phyloP scores from a whole-genome alignment of 176 grass and related monocot genomes.

The Eleusine indica region DNA sequence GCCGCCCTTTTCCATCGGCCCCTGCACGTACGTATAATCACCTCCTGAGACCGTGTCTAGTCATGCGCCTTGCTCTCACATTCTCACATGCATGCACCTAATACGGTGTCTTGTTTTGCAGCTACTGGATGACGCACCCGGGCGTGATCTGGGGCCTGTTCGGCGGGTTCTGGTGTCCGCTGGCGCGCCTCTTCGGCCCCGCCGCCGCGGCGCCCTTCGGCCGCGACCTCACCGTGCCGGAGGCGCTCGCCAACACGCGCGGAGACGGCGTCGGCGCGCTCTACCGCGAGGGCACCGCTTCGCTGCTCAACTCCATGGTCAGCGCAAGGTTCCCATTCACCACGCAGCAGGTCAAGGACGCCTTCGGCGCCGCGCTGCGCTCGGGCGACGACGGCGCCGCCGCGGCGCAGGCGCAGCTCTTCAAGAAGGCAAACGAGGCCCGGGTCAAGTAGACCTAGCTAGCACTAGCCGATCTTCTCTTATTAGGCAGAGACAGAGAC shows the following conservation, averaged over 20 bases:
- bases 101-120: conserved; percentile 11
- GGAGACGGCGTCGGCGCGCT: conserved; percentile 67
- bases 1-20: conserved; percentile 57
- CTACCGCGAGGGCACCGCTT: conserved; percentile 78
- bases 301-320: conserved; percentile 86
- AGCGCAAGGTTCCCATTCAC: conserved; percentile 57
- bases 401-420: conserved; percentile 63
- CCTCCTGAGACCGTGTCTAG: conserved; percentile 4
- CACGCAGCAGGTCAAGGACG: conserved; percentile 71
- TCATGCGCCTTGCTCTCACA: neutral
- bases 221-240: conserved; percentile 62
- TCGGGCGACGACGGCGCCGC: conserved; percentile 50
- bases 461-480: too few relatives aligned
- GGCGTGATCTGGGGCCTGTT: conserved; percentile 59
- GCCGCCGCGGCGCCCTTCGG: conserved; percentile 56
- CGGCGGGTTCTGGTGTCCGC: conserved; percentile 72
- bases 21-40: conserved; percentile 56
- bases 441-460: conserved; percentile 27
- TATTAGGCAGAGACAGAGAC: too few relatives aligned
- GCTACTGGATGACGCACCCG: conserved; percentile 81
- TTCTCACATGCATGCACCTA: neutral
- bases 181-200: conserved; percentile 56
- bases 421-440: conserved; percentile 71
- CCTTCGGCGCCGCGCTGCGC: conserved; percentile 51
- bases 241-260: conserved; percentile 73